Conservation (phyloP, 441 rosid species). For the Breynia disticha region DNA sequence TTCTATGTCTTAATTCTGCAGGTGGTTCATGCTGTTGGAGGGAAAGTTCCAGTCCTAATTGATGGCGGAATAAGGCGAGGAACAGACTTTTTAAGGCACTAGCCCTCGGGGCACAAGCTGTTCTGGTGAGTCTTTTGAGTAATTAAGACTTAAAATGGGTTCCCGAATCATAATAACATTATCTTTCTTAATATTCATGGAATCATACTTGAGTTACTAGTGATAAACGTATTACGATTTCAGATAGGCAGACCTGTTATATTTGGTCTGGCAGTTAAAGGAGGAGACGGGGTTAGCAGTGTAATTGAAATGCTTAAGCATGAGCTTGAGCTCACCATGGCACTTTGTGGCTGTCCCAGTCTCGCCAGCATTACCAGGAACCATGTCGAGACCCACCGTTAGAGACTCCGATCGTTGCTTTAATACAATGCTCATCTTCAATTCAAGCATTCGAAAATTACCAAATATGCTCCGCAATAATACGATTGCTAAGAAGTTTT, state of each 20-base stretch:
- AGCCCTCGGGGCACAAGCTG: constrained; percentile 81
- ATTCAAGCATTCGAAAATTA: too few species aligned
- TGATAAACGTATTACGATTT: not conserved
- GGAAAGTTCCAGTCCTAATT: constrained; percentile 61
- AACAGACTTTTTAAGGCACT: constrained; percentile 83
- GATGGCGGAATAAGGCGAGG: constrained; percentile 91
- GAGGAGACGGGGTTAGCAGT: constrained; percentile 49
- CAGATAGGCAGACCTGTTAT: constrained; percentile 81
- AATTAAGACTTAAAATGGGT: too few species aligned
- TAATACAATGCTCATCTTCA: not conserved
- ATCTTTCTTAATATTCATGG: too few species aligned
- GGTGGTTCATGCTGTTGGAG: constrained; percentile 59
- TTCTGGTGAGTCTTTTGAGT: constrained; percentile 42
- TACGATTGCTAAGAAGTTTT: too few species aligned
- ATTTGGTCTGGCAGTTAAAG: constrained; percentile 69
- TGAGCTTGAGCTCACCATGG: constrained; percentile 73
- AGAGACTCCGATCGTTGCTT: constrained; percentile 33
- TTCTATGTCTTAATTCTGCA: constrained; percentile 10
- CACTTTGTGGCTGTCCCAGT: constrained; percentile 67
- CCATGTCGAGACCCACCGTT: constrained; percentile 25
- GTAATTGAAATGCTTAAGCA: constrained; percentile 62
- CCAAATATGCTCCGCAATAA: too few species aligned
- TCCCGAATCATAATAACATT: too few species aligned
- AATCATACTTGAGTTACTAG: not conserved
- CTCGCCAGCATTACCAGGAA: constrained; percentile 53